phyloP scores from a whole-genome alignment of 768 basidiomycete species.

The Plicaturopsis crispa region DNA sequence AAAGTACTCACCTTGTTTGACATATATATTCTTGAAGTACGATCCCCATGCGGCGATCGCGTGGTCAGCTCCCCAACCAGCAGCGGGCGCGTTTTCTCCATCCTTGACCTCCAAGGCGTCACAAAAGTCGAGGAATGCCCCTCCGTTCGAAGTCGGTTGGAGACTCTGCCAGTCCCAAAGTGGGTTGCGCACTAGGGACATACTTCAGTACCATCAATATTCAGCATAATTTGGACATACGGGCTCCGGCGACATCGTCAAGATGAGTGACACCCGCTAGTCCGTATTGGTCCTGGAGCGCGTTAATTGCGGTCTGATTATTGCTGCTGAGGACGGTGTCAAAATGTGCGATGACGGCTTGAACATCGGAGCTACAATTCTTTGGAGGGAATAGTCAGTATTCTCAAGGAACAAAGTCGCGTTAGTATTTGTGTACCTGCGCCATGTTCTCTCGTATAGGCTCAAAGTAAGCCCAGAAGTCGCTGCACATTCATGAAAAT shows the following conservation, averaged over 20 bases:
- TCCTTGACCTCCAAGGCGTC: conserved; percentile 62
- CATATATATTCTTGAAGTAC: conserved; percentile 44
- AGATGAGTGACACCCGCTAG: conserved; percentile 48
- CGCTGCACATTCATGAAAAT: too few relatives aligned
- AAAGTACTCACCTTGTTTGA: conserved; percentile 11
- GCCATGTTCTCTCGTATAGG: conserved; percentile 63
- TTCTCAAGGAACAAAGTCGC: too few relatives aligned
- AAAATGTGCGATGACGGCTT: conserved; percentile 53
- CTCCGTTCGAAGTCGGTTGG: conserved; percentile 40
- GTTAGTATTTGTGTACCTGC: too few relatives aligned
- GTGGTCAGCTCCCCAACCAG: conserved; percentile 56
- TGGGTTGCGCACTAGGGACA: conserved; percentile 40
- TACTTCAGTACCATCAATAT: too few relatives aligned
- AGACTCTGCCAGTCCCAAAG: conserved; percentile 66
- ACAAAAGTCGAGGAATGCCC: conserved; percentile 53
- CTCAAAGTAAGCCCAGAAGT: conserved; percentile 70
- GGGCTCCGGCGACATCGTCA: conserved; percentile 61
- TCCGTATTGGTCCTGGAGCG: conserved; percentile 52
- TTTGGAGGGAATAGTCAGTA: too few relatives aligned
- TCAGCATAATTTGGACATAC: too few relatives aligned
- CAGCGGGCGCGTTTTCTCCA: conserved; percentile 37
- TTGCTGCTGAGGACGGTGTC: conserved; percentile 46
- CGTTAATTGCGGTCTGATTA: conserved; percentile 38
- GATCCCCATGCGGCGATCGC: conserved; percentile 54
- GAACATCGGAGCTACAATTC: conserved; percentile 70